phyloP scores from a whole-genome alignment of 257 asterid species.

The Rhazya stricta region DNA sequence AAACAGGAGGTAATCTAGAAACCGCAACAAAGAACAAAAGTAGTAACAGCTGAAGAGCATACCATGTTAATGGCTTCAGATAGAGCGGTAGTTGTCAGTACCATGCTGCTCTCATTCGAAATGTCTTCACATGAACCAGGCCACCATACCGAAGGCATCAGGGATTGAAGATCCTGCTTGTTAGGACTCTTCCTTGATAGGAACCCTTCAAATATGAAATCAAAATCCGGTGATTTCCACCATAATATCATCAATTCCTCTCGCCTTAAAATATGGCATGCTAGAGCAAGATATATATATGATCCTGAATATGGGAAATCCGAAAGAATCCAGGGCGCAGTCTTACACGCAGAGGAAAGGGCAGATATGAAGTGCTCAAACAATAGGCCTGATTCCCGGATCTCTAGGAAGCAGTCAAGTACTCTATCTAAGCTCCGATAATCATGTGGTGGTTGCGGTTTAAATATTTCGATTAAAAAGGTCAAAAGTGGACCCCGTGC shows the following conservation, averaged over 20 bases:
- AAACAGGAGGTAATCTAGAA: neutral
- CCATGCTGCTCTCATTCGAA: conserved; percentile 75
- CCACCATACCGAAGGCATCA: conserved; percentile 97
- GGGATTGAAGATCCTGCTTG: conserved; percentile 78
- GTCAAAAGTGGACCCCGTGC: conserved; percentile 75
- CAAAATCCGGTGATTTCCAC: conserved; percentile 85
- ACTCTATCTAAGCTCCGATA: conserved; percentile 60
- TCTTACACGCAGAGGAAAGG: conserved; percentile 74
- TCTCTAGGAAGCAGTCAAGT: conserved; percentile 67
- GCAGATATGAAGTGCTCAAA: conserved; percentile 62
- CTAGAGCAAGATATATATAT: conserved; percentile 74
- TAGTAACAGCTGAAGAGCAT: conserved; percentile 15
- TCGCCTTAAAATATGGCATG: conserved; percentile 76
- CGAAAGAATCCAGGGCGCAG: conserved; percentile 60
- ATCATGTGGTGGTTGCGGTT: conserved; percentile 77
- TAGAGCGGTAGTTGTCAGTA: conserved; percentile 77
- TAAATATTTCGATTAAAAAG: conserved; percentile 63
- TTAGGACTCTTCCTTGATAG: conserved; percentile 77
- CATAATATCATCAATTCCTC: conserved; percentile 77
- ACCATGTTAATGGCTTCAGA: conserved; percentile 84
- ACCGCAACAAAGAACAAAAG: neutral
- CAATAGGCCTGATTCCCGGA: conserved; percentile 52
- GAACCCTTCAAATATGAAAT: conserved; percentile 73
- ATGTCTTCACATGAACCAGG: conserved; percentile 83
- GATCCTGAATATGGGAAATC: conserved; percentile 94